Evolutionary conservation across 164 flowering plant species (phyloP), one percentile per base, ranked within the genome.

Genomic region (Amborella trichopoda): DNA sequence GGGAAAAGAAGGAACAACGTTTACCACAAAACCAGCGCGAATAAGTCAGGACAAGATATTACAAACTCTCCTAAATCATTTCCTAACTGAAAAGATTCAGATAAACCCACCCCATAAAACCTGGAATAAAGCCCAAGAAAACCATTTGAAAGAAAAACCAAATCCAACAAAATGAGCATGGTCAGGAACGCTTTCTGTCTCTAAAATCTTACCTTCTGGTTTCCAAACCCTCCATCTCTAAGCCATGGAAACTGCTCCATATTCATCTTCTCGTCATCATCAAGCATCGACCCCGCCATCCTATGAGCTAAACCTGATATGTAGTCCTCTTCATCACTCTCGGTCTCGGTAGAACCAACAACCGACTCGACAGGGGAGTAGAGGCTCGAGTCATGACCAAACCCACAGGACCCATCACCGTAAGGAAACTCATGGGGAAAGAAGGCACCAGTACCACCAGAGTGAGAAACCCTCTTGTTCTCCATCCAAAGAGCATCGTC

Each of bases 341-440:
- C 75, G 26, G 67, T 53, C 52, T 52, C 61, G 4, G 58, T 60
- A 0, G 68, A 67, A 8, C 62, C 55, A 1, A 62, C 33, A 23
- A 60, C 60, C 28, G 68, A 68, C 40, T 52, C 59, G 10, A 68
- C 56, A 6, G 68, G 62, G 4, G 68, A 77, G 23, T 68, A 55
- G 2, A 68, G 51, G 58, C 55, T 66, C 23, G 80, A 68, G n/a
- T n/a, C n/a, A n/a, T n/a, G n/a, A n/a, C n/a, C n/a, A n/a, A n/a
- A n/a, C 4, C 65, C 68, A 32, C 26, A 49, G 3, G 59, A 58
- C 25, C 44, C 61, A 30, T 71, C 61, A 45, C 73, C 75, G 62
- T 58, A 75, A 0, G 80, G 78, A 48, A 73, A 75, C 67, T 73
- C 81, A 24, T 46, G 10, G 0, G 83, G 76, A 40, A 70, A 73